Conservation (phyloP, 2,329 filamentous ascomycete species). For the Elsinoe batatas region DNA sequence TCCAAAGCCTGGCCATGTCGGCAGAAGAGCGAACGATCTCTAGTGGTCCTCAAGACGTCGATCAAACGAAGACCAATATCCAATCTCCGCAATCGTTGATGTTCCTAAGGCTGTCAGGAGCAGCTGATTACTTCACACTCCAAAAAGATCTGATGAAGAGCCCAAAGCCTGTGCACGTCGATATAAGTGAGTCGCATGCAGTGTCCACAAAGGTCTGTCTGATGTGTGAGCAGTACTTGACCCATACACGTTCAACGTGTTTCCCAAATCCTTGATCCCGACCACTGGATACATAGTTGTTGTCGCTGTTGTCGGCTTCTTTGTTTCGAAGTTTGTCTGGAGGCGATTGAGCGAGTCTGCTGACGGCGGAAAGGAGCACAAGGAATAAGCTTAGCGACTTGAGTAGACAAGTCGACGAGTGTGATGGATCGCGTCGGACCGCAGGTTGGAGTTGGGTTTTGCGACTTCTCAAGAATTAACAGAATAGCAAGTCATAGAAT, state of each 20-base stretch:
- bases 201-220: background rate
- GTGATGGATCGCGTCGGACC: too few relatives aligned
- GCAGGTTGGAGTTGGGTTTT: too few relatives aligned
- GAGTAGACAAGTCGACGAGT: too few relatives aligned
- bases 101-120: conserved; percentile 63
- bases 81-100: conserved; percentile 30
- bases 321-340: conserved; percentile 39
- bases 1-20: conserved; percentile 4
- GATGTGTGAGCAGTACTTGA: conserved; percentile 54
- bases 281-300: conserved; percentile 58
- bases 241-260: conserved; percentile 67
- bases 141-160: conserved; percentile 63
- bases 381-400: background rate
- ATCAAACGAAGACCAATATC: background rate
- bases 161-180: conserved; percentile 64
- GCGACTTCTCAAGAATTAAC: too few relatives aligned
- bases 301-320: conserved; percentile 47
- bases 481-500: too few relatives aligned
- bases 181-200: conserved; percentile 43
- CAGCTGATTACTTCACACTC: conserved; percentile 76
- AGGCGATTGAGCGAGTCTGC: conserved; percentile 16
- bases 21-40: background rate
- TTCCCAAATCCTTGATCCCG: conserved; percentile 67
- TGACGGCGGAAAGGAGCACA: background rate
- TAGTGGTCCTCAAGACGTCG: background rate